Percentiles rank a stretch among this genome's conserved stretches.
Evolutionary conservation across 169 alveolate species (phyloP).

Genomic region (Amoebophrya sp.): DNA sequence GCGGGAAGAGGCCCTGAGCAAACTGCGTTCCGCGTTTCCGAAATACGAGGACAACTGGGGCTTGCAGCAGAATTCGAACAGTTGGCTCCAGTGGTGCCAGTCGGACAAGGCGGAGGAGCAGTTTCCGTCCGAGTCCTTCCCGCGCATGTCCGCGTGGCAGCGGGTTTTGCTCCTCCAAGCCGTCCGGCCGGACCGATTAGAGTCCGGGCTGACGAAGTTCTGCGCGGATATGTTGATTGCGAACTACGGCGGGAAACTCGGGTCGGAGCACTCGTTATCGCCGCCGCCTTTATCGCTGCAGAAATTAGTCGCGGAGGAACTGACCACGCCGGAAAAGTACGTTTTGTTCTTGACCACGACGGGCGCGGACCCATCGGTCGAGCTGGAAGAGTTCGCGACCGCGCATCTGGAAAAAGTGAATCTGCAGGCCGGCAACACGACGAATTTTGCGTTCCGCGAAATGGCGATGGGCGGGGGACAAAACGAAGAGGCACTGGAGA

Average conservation of each 20-base stretch:
- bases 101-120: constrained; percentile 61
- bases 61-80: constrained; percentile 28
- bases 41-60: constrained; percentile 51
- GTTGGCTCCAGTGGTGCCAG: constrained; percentile 58
- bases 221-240: constrained; percentile 63
- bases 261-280: no score
- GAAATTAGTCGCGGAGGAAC: constrained; percentile 58
- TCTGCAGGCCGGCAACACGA: constrained; percentile 56
- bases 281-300: constrained; percentile 69
- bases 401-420: constrained; percentile 43
- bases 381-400: constrained; percentile 80
- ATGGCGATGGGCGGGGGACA: constrained; percentile 87
- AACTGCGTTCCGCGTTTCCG: constrained; percentile 64
- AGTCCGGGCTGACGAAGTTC: constrained; percentile 69
- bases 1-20: constrained; percentile 61
- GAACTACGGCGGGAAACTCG: no score
- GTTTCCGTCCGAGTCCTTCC: constrained; percentile 53
- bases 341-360: constrained; percentile 75
- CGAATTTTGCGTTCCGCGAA: constrained; percentile 61
- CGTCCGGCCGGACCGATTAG: constrained; percentile 82
- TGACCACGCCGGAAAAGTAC: constrained; percentile 47
- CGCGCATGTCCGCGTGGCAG: constrained; percentile 68
- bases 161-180: constrained; percentile 71
- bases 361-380: constrained; percentile 85
- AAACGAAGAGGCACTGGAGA: constrained; percentile 67